phyloP scores from a whole-genome alignment of 768 basidiomycete genomes.

The Pulveroboletus sp. region DNA sequence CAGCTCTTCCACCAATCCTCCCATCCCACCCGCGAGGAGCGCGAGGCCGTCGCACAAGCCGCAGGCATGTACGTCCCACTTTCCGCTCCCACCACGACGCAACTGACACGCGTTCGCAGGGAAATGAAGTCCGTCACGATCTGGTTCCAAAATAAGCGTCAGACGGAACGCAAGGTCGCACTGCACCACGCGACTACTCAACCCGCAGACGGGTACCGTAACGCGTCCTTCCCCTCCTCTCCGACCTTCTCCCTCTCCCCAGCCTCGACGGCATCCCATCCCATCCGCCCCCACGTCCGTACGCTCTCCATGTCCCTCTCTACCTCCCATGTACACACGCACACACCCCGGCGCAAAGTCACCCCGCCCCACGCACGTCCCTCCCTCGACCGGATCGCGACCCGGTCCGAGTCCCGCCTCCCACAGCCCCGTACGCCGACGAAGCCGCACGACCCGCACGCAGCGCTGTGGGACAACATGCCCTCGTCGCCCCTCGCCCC shows the following conservation, averaged over 20 bases:
- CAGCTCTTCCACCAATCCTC: constrained; percentile 68
- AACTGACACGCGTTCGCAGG: constrained; percentile 20
- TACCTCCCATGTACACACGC: not conserved
- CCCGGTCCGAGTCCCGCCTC: constrained; percentile 30
- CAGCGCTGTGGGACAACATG: constrained; percentile 33
- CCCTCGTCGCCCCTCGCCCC: constrained; percentile 43
- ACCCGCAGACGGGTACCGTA: constrained; percentile 17
- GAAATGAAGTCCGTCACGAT: constrained; percentile 36
- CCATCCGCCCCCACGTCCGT: constrained; percentile 35
- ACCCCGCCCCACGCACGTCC: constrained; percentile 30
- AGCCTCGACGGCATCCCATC: constrained; percentile 22
- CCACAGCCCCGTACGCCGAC: constrained; percentile 29
- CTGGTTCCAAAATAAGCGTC: constrained; percentile 35
- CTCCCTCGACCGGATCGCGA: constrained; percentile 31
- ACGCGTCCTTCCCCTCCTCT: constrained; percentile 14
- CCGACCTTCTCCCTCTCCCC: constrained; percentile 13
- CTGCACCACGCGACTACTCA: constrained; percentile 35
- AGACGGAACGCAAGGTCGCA: constrained; percentile 52
- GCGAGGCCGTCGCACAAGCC: constrained; percentile 56
- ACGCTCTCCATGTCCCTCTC: constrained; percentile 27
- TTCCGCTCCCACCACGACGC: not conserved
- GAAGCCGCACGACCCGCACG: constrained; percentile 27
- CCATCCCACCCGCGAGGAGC: constrained; percentile 71
- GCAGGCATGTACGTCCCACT: constrained; percentile 55
- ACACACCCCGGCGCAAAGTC: constrained; percentile 27